These are phyloP conservation scores for Xerocomus spinulosus DNA, from an alignment of 768 basidiomycete genomes.

Conservation along the genomic window DNA sequence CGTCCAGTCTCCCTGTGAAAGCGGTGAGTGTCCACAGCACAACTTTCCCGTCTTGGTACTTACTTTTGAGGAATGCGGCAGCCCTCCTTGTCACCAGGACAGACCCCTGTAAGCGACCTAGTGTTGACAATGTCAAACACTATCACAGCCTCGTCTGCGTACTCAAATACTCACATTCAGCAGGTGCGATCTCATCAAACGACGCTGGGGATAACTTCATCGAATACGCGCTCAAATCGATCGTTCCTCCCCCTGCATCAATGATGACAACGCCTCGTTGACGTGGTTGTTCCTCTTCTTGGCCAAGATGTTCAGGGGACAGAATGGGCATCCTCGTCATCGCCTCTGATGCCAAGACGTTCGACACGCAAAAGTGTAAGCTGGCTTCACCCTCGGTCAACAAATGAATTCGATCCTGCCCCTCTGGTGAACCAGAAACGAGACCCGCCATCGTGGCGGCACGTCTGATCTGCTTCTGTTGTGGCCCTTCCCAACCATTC, in stretches of 20 bases:
- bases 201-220: constrained; percentile 37
- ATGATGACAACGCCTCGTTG: constrained; percentile 41
- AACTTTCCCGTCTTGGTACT: not conserved
- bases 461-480: constrained; percentile 52
- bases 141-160: not conserved
- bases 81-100: constrained; percentile 37
- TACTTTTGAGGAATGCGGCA: constrained; percentile 27
- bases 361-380: constrained; percentile 52
- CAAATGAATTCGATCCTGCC: constrained; percentile 44
- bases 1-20: constrained; percentile 26
- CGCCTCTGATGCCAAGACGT: constrained; percentile 37
- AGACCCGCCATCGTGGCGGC: constrained; percentile 52
- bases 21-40: not conserved
- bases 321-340: constrained; percentile 16
- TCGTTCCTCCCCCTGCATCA: constrained; percentile 48
- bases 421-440: constrained; percentile 36
- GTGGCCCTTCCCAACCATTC: constrained; percentile 61
- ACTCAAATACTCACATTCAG: constrained; percentile 36
- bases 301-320: constrained; percentile 16
- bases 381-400: constrained; percentile 66
- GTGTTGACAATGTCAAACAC: not conserved
- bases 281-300: constrained; percentile 18
- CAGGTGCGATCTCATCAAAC: constrained; percentile 37
- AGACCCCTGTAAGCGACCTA: constrained; percentile 41
- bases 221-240: constrained; percentile 40